Percentiles rank a stretch among this genome's conserved stretches.
Evolutionary conservation across 371 early-diverging fungal genomes (phyloP).

Genomic region (Apophysomyces trapeziformis): DNA sequence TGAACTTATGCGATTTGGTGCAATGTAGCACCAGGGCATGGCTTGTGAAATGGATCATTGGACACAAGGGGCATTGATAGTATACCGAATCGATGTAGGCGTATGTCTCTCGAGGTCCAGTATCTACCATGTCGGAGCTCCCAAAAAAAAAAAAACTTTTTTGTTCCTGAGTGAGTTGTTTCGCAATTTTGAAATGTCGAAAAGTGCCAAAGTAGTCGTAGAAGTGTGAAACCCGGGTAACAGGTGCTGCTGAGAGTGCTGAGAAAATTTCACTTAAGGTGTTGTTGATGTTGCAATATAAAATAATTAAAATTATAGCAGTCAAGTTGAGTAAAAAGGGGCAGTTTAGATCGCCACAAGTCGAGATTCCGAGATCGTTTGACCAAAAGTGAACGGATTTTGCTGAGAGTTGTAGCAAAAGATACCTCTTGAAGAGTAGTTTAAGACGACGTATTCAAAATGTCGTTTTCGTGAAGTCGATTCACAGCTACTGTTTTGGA

Average conservation of each 20-base stretch:
- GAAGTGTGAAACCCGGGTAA: background rate
- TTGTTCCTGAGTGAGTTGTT: background rate
- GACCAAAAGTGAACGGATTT: background rate
- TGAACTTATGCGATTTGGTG: conserved; percentile 7
- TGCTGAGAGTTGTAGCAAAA: background rate
- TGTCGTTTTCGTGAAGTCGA: too few relatives aligned
- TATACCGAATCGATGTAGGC: background rate
- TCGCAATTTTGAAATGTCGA: background rate
- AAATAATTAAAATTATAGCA: background rate
- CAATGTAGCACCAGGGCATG: background rate
- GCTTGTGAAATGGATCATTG: background rate
- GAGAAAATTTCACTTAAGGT: background rate
- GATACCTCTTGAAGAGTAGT: background rate
- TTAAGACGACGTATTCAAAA: background rate
- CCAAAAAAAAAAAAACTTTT: background rate
- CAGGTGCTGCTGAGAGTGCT: background rate
- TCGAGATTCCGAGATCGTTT: background rate
- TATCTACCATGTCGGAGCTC: background rate
- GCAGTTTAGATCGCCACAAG: background rate
- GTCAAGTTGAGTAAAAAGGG: background rate
- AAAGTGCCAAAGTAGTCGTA: background rate
- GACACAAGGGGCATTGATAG: background rate
- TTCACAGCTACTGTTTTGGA: too few relatives aligned
- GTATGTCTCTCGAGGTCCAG: background rate
- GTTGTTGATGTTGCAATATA: background rate